Base-by-base conservation (phyloP, 2,329 filamentous ascomycete genomes). In the Apiospora kogelbergensis region DNA sequence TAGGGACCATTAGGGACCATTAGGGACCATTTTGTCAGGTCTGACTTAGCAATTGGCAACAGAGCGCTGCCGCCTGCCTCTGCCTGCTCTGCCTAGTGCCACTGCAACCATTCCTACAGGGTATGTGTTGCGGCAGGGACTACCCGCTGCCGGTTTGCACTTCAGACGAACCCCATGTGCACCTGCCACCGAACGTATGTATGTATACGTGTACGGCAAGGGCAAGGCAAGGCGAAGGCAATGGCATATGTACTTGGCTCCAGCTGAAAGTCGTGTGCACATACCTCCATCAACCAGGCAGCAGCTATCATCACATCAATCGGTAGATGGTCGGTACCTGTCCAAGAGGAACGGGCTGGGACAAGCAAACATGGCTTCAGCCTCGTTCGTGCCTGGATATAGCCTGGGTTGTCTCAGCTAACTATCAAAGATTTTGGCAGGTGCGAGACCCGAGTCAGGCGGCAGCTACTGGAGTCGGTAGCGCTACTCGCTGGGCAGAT, bases 331-430 rank as follows among this genome's bases (percentile, higher is more conserved):
- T 30, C 53, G 53, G 53, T 60, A 37, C 53, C 13, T 37, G 30
- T 60, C 11, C 53, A 7, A 33, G 17, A 20, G 20, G 17, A 33
- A 6, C 26, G 17, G 48, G 48, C n/a, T 46, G 9, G 11, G 11
- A 17, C 48, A 60, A 60, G 53, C 53, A 60, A 60, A 60, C 53
- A 60, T 60, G 53, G 53, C 53, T 60, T 37, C 53, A 60, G 53
- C 53, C 53, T 60, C 53, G 53, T 60, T 60, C 30, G 53, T 60
- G 53, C 30, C 53, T 60, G 53, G 20, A 60, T n/a, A 37, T 60
- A 60, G 53, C 37, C 26, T 11, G 30, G 10, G 13, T n/a, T 60
- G 53, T 37, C 53, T 33, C 53, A 60, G 53, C 53, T 37, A 7
- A 7, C 33, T 33, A 22, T 37, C 53, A 60, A 20, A 37, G 20